Evolutionary conservation across 192 early-diverging fungal genomes (phyloP).

Genomic region (Coemansia umbellata): DNA sequence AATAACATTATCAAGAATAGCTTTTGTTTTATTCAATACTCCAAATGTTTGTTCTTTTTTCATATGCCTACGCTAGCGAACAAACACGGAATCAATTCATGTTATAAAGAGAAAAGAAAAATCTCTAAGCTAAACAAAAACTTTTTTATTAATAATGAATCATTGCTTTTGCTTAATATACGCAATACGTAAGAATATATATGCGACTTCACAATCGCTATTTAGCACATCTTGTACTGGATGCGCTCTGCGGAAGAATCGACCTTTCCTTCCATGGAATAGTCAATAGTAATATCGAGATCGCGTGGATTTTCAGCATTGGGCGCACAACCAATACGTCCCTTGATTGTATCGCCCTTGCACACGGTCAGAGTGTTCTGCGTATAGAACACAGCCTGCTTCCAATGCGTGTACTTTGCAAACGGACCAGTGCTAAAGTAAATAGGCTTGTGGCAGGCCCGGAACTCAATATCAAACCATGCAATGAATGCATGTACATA

Average conservation of each 20-base stretch:
- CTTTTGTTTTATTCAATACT: too few relatives aligned
- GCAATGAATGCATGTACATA: slow-evolving; percentile 89
- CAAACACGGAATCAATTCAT: too few relatives aligned
- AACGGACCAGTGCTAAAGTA: slow-evolving; percentile 78
- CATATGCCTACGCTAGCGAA: too few relatives aligned
- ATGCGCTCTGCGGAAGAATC: slow-evolving; percentile 50
- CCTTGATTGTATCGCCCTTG: slow-evolving; percentile 68
- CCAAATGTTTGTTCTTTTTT: too few relatives aligned
- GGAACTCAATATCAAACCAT: slow-evolving; percentile 98
- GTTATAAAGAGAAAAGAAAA: too few relatives aligned
- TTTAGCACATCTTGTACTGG: slow-evolving; percentile 70
- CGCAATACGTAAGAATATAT: too few relatives aligned
- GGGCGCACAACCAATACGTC: slow-evolving; percentile 62
- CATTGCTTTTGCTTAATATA: too few relatives aligned
- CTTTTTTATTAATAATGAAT: too few relatives aligned
- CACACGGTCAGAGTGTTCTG: slow-evolving; percentile 67
- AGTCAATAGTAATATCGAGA: slow-evolving; percentile 82
- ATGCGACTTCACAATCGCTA: too few relatives aligned
- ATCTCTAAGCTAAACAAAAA: too few relatives aligned
- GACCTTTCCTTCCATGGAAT: slow-evolving; percentile 60
- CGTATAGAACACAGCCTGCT: slow-evolving; percentile 98
- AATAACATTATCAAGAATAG: too few relatives aligned
- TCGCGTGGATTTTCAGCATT: slow-evolving; percentile 90
- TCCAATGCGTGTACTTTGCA: slow-evolving; percentile 97
- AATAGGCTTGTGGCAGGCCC: slow-evolving; percentile 83